Evolutionary conservation across 2,329 filamentous ascomycete species (phyloP).

Genomic region (Aspergillus sp.): DNA sequence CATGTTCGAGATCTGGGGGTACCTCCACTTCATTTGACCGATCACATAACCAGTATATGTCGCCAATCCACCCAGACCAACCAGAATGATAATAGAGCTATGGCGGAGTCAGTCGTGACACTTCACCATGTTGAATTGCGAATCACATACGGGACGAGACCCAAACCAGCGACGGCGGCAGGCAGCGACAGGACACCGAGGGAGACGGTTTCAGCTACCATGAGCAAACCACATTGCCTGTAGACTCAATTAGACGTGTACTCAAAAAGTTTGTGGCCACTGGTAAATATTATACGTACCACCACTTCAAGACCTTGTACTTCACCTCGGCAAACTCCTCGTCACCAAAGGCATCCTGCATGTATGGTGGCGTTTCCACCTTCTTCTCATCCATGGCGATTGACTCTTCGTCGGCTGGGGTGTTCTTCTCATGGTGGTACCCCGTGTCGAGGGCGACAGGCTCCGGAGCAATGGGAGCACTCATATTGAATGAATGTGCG

Average conservation of each 20-base stretch:
- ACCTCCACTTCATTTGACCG: conserved; percentile 57
- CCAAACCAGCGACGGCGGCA: conserved; percentile 51
- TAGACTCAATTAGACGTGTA: conserved; percentile 24
- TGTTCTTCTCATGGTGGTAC: conserved; percentile 9
- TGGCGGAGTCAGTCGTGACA: background rate
- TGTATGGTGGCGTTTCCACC: conserved; percentile 16
- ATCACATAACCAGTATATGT: conserved; percentile 63
- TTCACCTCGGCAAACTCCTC: conserved; percentile 46
- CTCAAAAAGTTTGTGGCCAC: background rate
- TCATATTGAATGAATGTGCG: conserved; percentile 12
- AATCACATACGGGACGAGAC: conserved; percentile 49
- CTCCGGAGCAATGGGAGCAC: conserved; percentile 9
- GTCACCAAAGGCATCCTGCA: conserved; percentile 40
- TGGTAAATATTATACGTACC: conserved; percentile 21
- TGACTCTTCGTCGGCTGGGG: conserved; percentile 9
- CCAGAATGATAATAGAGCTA: conserved; percentile 53
- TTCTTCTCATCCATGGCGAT: conserved; percentile 22
- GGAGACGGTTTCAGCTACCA: conserved; percentile 61
- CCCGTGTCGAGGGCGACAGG: conserved; percentile 12
- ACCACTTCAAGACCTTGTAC: conserved; percentile 53
- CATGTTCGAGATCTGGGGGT: conserved; percentile 63
- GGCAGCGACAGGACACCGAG: conserved; percentile 58
- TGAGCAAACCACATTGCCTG: conserved; percentile 49
- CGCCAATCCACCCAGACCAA: conserved; percentile 54
- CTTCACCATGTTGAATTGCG: background rate